Base-by-base conservation (phyloP, 495 filamentous ascomycete species). In the Trichoderma reesei region DNA sequence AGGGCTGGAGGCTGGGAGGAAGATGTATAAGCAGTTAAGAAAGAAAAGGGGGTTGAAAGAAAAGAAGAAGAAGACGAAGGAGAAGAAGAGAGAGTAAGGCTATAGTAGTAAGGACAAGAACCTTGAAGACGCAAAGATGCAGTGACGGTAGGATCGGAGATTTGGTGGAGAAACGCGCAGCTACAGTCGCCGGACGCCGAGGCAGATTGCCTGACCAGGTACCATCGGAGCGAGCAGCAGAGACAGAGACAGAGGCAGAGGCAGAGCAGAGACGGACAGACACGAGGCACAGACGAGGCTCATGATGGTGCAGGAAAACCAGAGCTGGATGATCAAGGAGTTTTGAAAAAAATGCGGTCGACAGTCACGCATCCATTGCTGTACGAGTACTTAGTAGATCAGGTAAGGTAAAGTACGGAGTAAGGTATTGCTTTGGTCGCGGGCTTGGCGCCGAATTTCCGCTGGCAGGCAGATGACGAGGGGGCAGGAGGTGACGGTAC, bases 111-210 rank as follows among this genome's bases (percentile, higher is more conserved):
- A 38, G 36, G 34, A n/a, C 14, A 31, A 61, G 59, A 10, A 34
- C 26, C 26, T 26, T 26, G 33, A 61, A 34, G 36, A 61, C 4
- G 59, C 16, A 38, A 41, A 39, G 10, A 3, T 54, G 46, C 46
- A 54, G 26, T 34, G 51, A 34, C 51, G 51, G 51, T 56, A 56
- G 51, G 51, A 56, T 56, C 51, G 51, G 51, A 56, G 51, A 56
- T 56, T 26, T 56, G 51, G 51, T 56, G 51, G 51, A 56, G 51
- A 56, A 48, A 33, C 20, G 51, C 51, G 51, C 33, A 56, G 34
- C 20, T 56, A 36, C 31, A 34, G 20, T 56, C 51, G 51, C 51
- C 26, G 26, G 20, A 31, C 13, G 51, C 51, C 51, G 51, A 8
- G 51, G 51, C 51, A 56, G 18, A 56, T 56, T 56, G 51, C 26